Evolutionary conservation across 2,329 filamentous ascomycete genomes (phyloP), one percentile per base, ranked within the genome.

Genomic region (Knufia fluminis): DNA sequence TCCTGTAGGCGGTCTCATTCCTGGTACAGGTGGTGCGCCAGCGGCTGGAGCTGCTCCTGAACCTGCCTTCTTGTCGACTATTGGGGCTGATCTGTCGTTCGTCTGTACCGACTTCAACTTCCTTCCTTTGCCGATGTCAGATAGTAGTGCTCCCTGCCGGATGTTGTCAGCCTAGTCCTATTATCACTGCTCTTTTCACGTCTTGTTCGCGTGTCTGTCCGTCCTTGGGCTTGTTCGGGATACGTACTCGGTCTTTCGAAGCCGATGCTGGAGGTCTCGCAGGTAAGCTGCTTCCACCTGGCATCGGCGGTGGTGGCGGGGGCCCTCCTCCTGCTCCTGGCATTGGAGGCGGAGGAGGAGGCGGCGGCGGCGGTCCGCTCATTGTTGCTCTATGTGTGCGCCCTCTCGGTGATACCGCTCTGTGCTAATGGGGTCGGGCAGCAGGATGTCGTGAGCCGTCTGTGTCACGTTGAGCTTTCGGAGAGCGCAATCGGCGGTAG

Each of bases 31-130:
- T 33, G 90, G 90, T 43, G 89, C 90, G 54, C 85, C 83, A 57
- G 80, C 83, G 50, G 86, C 69, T 10, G 83, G 76, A 26, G 74
- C 76, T 10, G 77, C 76, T 26, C 73, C 72, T 45, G 76, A 72
- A 44, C 73, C 74, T 46, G 75, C 73, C 45, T 73, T 61, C 49
- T 77, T 79, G 52, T 68, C 77, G 50, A 96, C 66, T 45, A 77
- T 60, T 0, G 91, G 91, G 6, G 87, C 87, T 19, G 90, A 96
- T 66, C 91, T 83, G 67, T 97, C 91, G 68, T 97, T 96, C 58
- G 90, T 86, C 49, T 88, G 83, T 26, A 87, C 76, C 68, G 95
- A 96, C 69, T 85, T 95, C 52, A 97, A 75, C 53, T 73, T 71
- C 58, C 71, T 76, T 56, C 91, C 92, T 67, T 94, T 94, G 57